These are phyloP conservation scores for Coniochaeta hoffmannii DNA, from an alignment of 2,329 filamentous ascomycete genomes.

Conservation along the genomic window DNA sequence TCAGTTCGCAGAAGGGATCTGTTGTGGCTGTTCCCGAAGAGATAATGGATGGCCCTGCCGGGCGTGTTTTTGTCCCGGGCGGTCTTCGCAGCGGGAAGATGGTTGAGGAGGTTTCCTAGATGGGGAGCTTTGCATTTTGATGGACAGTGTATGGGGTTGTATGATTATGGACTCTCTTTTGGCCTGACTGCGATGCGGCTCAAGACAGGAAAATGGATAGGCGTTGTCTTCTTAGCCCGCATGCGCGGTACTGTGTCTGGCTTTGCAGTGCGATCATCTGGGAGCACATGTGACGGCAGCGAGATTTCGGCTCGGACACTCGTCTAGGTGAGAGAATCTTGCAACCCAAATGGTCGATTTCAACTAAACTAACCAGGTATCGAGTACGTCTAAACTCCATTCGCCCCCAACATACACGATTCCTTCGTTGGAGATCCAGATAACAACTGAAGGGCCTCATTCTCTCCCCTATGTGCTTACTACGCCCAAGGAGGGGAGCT, in stretches of 20 bases:
- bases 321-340: background rate
- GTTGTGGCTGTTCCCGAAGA: slow-evolving; percentile 59
- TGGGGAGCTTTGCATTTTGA: background rate
- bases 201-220: background rate
- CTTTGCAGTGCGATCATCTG: background rate
- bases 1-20: slow-evolving; percentile 59
- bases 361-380: no score
- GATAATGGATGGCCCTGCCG: slow-evolving; percentile 57
- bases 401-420: no score
- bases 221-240: background rate
- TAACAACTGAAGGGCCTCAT: no score
- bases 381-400: no score
- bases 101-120: slow-evolving; percentile 46
- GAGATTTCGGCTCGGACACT: background rate
- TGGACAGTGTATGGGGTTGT: background rate
- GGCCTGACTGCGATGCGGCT: background rate
- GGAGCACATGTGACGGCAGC: background rate
- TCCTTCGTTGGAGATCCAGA: no score
- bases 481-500: no score
- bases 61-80: slow-evolving; percentile 44
- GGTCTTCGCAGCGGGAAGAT: slow-evolving; percentile 35
- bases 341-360: no score
- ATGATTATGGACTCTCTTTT: background rate
- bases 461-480: no score
- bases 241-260: background rate